Evolutionary conservation across 768 basidiomycete genomes (phyloP), one percentile per base, ranked within the genome.

Genomic region (Ramaria sp.): DNA sequence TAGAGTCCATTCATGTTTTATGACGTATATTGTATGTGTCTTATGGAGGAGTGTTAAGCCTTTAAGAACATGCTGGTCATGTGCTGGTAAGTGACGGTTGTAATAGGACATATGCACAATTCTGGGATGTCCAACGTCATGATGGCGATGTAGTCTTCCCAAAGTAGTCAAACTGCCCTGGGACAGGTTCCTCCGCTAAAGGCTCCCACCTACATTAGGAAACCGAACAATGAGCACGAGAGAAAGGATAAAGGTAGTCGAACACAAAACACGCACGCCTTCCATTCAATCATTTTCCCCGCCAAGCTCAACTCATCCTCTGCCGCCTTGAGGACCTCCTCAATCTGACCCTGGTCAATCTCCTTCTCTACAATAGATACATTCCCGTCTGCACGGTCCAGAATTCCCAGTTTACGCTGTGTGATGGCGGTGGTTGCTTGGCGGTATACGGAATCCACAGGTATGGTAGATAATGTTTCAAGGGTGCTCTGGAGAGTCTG

Each of bases 251-350:
- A 59, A 7, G 19, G 51, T 30, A 47, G 37, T 20, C 17, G 38
- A 17, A 51, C 6, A 42, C 10, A 49, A 4, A 54, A 46, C 53
- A 86, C 92, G 69, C 69, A 97, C 94, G 88, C 81, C 73, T 94
- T 95, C 92, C 91, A 98, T 66, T 93, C 86, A n/a, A 85, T 66
- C 86, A 96, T 88, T 71, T 88, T 88, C 33, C 73, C 73, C 4
- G 77, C 88, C 39, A 97, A 75, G 55, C 73, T 74, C 56, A 91
- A 73, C 70, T 98, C 94, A 65, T 88, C 87, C 62, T 82, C 72
- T 11, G 93, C 94, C 69, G 89, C 82, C 62, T 82, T 78, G 63
- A 98, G 64, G 34, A 87, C 79, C 69, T 91, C 78, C 74, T 98
- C 94, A 43, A 96, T 88, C 63, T 90, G 82, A 0, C 91, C 90